A percentile compares a stretch with the other conserved stretches of the same genome.
Evolutionary conservation across 345 rosid genomes (phyloP).

Genomic region (Clausena lansium): DNA sequence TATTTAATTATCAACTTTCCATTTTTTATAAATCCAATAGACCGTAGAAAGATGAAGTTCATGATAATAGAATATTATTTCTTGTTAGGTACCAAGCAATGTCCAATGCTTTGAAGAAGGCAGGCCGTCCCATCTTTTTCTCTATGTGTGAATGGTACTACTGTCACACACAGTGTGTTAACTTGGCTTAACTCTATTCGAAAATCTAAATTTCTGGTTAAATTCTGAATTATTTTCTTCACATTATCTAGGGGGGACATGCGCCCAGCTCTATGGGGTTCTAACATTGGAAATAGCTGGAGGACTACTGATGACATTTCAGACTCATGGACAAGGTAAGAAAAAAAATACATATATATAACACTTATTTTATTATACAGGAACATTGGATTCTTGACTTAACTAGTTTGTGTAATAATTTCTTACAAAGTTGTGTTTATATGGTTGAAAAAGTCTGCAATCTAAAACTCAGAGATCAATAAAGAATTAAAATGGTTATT

Average conservation of each 20-base stretch:
- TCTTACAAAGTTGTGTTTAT: not conserved
- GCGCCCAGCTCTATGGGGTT: constrained; percentile 20
- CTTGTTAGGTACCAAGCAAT: constrained; percentile 25
- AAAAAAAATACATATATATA: not conserved
- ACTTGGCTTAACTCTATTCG: not conserved
- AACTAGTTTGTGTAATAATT: not conserved
- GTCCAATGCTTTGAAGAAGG: constrained; percentile 32
- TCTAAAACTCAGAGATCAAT: not conserved
- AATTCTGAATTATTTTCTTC: not conserved
- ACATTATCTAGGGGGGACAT: constrained; percentile 19
- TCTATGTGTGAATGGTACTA: constrained; percentile 45
- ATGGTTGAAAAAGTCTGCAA: not conserved
- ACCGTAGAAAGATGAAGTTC: not conserved
- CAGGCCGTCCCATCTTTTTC: constrained; percentile 41
- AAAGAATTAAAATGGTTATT: not conserved
- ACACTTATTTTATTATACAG: not conserved
- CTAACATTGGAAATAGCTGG: constrained; percentile 24
- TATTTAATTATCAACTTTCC: not conserved
- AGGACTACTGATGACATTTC: constrained; percentile 27
- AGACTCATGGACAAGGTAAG: constrained; percentile 22
- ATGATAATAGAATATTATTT: not conserved
- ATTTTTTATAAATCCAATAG: not conserved
- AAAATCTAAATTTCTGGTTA: not conserved
- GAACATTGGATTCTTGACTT: not conserved
- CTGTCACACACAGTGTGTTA: not conserved